Conservation (phyloP, 139 green algal genomes). For the Coelastrella sp. region DNA sequence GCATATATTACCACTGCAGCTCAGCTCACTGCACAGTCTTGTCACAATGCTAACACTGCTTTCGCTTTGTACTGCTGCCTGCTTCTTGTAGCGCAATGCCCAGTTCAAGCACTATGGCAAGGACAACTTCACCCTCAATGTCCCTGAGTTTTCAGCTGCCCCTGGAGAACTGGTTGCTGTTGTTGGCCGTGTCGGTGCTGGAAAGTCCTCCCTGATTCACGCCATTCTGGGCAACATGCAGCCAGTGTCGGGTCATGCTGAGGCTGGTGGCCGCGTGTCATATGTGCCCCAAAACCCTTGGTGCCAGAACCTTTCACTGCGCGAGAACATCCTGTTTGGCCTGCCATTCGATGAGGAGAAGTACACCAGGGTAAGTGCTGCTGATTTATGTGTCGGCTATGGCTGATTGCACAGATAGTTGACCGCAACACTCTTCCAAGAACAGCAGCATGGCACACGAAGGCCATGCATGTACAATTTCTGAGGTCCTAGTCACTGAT, state of each 20-base stretch:
- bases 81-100: conserved; percentile 40
- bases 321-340: conserved; percentile 78
- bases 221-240: conserved; percentile 72
- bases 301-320: conserved; percentile 81
- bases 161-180: conserved; percentile 70
- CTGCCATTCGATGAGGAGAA: conserved; percentile 58
- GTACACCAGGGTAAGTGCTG: conserved; percentile 46
- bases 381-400: neutral
- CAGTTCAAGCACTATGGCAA: conserved; percentile 63
- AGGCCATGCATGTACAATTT: no score
- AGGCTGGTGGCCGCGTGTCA: conserved; percentile 54
- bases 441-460: neutral
- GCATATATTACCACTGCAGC: neutral
- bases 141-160: conserved; percentile 59
- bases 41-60: neutral
- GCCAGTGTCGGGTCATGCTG: conserved; percentile 43
- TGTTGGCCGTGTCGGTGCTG: conserved; percentile 68
- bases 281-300: conserved; percentile 76
- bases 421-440: neutral
- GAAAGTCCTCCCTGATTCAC: conserved; percentile 60
- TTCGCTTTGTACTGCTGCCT: neutral
- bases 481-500: no score
- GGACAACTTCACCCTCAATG: conserved; percentile 61
- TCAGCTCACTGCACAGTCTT: neutral
- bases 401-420: neutral